These are phyloP conservation scores for Cryptomeria japonica DNA, from an alignment of 75 land plant genomes.

Conservation along the genomic window DNA sequence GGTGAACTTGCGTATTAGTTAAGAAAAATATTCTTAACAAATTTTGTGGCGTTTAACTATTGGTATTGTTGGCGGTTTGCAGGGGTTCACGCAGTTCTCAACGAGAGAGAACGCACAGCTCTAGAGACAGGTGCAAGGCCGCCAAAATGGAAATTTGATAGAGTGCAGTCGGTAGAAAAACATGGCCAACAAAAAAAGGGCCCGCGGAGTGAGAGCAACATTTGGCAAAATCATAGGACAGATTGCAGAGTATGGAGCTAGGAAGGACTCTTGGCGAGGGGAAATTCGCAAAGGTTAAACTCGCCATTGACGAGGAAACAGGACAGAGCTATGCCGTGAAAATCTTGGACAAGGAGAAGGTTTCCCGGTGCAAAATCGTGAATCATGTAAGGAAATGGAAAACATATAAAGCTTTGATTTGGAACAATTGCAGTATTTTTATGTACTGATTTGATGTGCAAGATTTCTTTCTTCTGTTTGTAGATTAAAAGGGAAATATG, in stretches of 20 bases:
- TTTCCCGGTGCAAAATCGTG: slow-evolving; percentile 55
- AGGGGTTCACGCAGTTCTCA: too few species aligned
- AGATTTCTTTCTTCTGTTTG: neutral
- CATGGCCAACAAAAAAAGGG: too few species aligned
- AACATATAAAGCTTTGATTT: neutral
- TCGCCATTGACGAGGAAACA: slow-evolving; percentile 42
- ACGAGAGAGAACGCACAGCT: too few species aligned
- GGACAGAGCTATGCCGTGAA: slow-evolving; percentile 55
- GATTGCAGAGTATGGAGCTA: slow-evolving; percentile 59
- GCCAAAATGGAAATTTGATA: too few species aligned
- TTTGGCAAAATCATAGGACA: too few species aligned
- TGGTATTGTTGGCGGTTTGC: too few species aligned
- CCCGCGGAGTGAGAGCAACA: too few species aligned
- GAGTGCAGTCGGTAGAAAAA: too few species aligned
- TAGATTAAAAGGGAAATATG: slow-evolving; percentile 75
- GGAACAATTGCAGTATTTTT: slow-evolving; percentile 5
- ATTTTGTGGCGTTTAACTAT: too few species aligned
- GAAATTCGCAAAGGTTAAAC: slow-evolving; percentile 56
- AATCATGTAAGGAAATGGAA: slow-evolving; percentile 30
- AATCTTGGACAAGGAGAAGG: slow-evolving; percentile 49
- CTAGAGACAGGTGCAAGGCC: too few species aligned
- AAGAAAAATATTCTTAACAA: too few species aligned
- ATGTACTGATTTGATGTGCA: neutral
- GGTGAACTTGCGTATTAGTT: too few species aligned
- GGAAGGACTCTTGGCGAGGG: slow-evolving; percentile 57